A percentile compares a stretch with the other conserved stretches of the same genome.
Conservation (phyloP, 169 alveolate genomes). For the Plasmodium cynomolgi region DNA sequence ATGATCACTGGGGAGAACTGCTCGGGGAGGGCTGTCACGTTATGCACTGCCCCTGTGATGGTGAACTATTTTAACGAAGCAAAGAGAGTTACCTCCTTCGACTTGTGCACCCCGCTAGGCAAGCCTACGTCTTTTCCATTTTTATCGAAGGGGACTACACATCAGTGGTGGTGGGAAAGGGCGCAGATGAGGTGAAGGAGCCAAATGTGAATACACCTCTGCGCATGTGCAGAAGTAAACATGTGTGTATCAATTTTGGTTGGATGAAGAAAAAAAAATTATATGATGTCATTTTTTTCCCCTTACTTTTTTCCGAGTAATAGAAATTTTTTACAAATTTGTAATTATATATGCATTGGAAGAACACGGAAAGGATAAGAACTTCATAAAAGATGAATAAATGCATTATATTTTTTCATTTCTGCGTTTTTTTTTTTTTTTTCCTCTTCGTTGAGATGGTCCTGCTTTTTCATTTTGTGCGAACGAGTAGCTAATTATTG, state of each 20-base stretch:
- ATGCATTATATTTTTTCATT: slow-evolving; percentile 20
- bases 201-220: neutral
- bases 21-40: neutral
- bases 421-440: neutral
- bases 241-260: slow-evolving; percentile 6
- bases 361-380: slow-evolving; percentile 30
- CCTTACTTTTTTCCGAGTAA: slow-evolving; percentile 59
- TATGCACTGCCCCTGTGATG: neutral
- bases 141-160: slow-evolving; percentile 35
- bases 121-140: slow-evolving; percentile 55
- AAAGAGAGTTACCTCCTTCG: slow-evolving; percentile 2
- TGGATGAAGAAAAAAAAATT: slow-evolving; percentile 21
- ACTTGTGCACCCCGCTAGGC: slow-evolving; percentile 30
- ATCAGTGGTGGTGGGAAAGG: neutral
- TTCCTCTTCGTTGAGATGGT: neutral
- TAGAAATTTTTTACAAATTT: slow-evolving; percentile 43
- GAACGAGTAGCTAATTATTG: neutral
- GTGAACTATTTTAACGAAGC: neutral
- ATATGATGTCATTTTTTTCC: slow-evolving; percentile 60
- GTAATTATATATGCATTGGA: slow-evolving; percentile 74
- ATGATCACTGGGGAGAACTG: neutral
- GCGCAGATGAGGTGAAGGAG: neutral
- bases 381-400: slow-evolving; percentile 18
- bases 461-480: neutral
- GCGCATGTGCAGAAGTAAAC: neutral